Conservation (phyloP, 106 monocot genomes). For the Platanthera guangdongensis region DNA sequence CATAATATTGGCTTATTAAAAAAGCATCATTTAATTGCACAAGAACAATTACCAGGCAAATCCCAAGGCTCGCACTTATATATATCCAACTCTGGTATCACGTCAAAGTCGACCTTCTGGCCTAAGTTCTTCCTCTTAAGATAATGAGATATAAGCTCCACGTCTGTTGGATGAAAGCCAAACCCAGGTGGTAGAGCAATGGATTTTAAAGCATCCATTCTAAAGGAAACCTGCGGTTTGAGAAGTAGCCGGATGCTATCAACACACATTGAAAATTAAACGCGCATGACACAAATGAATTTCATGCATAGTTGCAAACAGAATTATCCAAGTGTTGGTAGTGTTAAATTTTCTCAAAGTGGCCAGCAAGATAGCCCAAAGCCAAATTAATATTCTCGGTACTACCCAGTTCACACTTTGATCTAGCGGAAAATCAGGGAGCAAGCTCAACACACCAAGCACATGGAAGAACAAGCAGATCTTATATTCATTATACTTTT, state of each 20-base stretch:
- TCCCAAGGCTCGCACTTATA: constrained; percentile 90
- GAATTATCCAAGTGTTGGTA: background rate
- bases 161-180: constrained; percentile 78
- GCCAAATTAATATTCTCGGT: too few species aligned
- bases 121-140: constrained; percentile 60
- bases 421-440: too few species aligned
- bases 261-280: background rate
- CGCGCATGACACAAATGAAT: background rate
- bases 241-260: background rate
- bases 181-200: constrained; percentile 51
- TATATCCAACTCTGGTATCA: constrained; percentile 80
- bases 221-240: background rate
- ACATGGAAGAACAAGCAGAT: too few species aligned
- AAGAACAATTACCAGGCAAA: constrained; percentile 49
- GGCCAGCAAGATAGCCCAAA: too few species aligned
- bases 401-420: too few species aligned
- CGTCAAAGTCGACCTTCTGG: constrained; percentile 32
- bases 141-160: constrained; percentile 69
- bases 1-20: background rate
- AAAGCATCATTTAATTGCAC: background rate
- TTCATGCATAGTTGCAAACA: background rate
- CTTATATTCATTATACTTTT: too few species aligned
- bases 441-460: too few species aligned
- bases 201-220: constrained; percentile 30
- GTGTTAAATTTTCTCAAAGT: too few species aligned